Percentiles rank a stretch among this genome's conserved stretches.
Evolutionary conservation across 140 eudicot species (phyloP).

Genomic region (Ambrosia hybrid): DNA sequence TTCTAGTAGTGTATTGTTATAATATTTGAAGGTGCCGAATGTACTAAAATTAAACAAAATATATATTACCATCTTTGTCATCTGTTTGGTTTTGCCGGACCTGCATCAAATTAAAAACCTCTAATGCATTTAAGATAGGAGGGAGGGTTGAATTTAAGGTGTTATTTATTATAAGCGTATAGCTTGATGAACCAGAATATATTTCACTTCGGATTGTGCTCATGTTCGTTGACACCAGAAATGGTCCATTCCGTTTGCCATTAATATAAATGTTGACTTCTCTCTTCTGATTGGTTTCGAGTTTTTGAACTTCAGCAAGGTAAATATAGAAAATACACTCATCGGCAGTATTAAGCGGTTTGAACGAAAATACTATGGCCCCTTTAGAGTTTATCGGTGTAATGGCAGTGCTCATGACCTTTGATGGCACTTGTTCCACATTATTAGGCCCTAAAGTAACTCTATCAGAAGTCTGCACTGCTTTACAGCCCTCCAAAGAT

Average conservation of each 20-base stretch:
- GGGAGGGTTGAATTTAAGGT: slow-evolving; percentile 39
- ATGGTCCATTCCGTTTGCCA: neutral
- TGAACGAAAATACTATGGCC: too few species aligned
- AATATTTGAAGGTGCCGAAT: too few species aligned
- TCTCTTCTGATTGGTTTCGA: slow-evolving; percentile 17
- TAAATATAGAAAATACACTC: slow-evolving; percentile 7
- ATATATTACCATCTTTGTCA: too few species aligned
- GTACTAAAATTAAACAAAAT: too few species aligned
- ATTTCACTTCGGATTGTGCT: neutral
- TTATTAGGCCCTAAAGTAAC: neutral
- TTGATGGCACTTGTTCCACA: neutral
- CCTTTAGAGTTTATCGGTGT: too few species aligned
- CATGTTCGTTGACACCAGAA: neutral
- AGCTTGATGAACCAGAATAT: neutral
- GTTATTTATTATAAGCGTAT: neutral
- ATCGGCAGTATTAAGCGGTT: neutral
- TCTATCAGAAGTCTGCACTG: neutral
- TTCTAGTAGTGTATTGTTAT: too few species aligned
- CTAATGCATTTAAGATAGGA: too few species aligned
- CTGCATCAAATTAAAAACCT: too few species aligned
- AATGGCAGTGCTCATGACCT: too few species aligned
- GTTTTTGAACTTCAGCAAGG: neutral
- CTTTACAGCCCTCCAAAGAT: neutral
- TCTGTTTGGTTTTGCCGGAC: too few species aligned
- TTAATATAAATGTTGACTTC: slow-evolving; percentile 31